These are phyloP conservation scores for Pouteria campechiana DNA, from an alignment of 179 eudicot species.

Conservation along the genomic window DNA sequence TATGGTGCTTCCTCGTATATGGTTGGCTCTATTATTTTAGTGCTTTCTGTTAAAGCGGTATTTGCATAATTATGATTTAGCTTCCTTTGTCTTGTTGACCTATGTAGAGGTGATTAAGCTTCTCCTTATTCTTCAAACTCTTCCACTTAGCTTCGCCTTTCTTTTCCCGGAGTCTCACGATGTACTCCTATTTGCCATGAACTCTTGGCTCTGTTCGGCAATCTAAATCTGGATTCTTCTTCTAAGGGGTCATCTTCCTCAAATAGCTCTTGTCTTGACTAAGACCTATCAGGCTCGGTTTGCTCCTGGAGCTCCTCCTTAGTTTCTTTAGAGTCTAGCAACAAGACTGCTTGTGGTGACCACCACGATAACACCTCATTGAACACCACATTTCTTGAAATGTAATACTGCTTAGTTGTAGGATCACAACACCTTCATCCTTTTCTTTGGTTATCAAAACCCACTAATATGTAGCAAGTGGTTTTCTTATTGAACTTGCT, in stretches of 20 bases:
- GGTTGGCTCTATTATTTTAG: too few species aligned
- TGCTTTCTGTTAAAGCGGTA: not conserved
- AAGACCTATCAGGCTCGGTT: too few species aligned
- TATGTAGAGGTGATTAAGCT: too few species aligned
- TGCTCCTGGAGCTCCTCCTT: not conserved
- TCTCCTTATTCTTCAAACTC: not conserved
- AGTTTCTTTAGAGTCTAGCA: not conserved
- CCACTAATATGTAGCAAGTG: slow-evolving; percentile 3
- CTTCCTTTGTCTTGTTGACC: not conserved
- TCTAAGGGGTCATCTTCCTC: too few species aligned
- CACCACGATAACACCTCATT: slow-evolving; percentile 2
- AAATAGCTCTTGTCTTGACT: too few species aligned
- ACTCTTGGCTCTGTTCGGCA: too few species aligned
- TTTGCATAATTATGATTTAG: not conserved
- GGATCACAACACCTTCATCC: slow-evolving; percentile 1
- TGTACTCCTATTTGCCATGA: too few species aligned
- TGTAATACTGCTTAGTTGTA: not conserved
- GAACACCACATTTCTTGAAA: slow-evolving; percentile 2
- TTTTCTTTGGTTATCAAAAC: slow-evolving; percentile 2
- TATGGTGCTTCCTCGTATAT: not conserved
- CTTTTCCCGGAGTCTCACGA: too few species aligned
- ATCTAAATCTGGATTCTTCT: too few species aligned
- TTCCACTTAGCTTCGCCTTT: too few species aligned
- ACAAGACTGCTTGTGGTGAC: not conserved
- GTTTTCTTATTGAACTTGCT: slow-evolving; percentile 3